These are phyloP conservation scores for Malus hybrid DNA, from an alignment of 331 rosid species.

Conservation along the genomic window DNA sequence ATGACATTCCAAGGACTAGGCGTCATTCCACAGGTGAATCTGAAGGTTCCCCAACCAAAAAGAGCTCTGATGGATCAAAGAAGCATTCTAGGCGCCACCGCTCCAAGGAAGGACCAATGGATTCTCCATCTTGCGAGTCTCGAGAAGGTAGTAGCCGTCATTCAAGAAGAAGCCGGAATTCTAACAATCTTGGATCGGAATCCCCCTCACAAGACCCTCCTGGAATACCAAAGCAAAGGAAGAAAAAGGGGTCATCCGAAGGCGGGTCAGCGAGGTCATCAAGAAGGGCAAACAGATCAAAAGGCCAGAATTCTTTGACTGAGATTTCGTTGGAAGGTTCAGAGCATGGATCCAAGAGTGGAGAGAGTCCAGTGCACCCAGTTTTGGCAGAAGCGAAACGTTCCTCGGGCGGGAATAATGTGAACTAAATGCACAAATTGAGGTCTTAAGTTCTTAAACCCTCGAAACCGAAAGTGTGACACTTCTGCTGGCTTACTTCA, in stretches of 20 bases:
- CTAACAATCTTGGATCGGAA: constrained; percentile 20
- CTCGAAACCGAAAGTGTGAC: not conserved
- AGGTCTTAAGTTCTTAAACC: constrained; percentile 9
- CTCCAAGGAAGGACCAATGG: constrained; percentile 27
- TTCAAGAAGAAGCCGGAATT: constrained; percentile 27
- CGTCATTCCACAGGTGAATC: constrained; percentile 22
- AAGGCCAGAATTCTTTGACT: constrained; percentile 39
- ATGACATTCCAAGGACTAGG: constrained; percentile 31
- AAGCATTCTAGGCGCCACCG: constrained; percentile 45
- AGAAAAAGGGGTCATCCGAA: constrained; percentile 45
- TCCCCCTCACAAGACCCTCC: constrained; percentile 19
- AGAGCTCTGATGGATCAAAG: constrained; percentile 21
- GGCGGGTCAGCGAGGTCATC: constrained; percentile 41
- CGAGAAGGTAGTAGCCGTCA: constrained; percentile 28
- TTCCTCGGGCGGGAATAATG: not conserved
- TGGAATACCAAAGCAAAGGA: constrained; percentile 26
- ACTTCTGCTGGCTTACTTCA: not conserved
- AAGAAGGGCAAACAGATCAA: constrained; percentile 22
- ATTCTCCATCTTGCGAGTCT: constrained; percentile 22
- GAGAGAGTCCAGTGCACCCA: constrained; percentile 2
- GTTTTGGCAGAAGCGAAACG: constrained; percentile 6
- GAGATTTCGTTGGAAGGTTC: constrained; percentile 39
- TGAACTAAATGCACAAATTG: not conserved
- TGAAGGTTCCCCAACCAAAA: constrained; percentile 13
- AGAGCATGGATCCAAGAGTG: constrained; percentile 8